Conservation (phyloP, 371 early-diverging fungal genomes). For the Mucor piriformis region DNA sequence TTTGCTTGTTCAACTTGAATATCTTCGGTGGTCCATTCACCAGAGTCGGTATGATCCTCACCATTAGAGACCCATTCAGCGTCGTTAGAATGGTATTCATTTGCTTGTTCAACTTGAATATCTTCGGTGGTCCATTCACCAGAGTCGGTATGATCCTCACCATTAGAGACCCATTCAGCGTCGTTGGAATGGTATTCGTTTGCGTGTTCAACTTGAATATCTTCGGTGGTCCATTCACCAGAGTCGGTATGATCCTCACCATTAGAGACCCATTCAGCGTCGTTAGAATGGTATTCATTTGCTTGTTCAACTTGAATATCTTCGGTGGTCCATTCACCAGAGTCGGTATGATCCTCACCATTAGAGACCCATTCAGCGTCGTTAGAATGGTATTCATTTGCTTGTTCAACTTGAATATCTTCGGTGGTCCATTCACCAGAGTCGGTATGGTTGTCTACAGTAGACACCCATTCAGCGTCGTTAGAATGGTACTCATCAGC, state of each 20-base stretch:
- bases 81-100: background rate
- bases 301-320: slow-evolving; percentile 1
- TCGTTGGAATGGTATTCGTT: background rate
- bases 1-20: slow-evolving; percentile 19
- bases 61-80: slow-evolving; percentile 14
- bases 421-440: slow-evolving; percentile 16
- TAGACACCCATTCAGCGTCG: slow-evolving; percentile 12
- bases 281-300: background rate
- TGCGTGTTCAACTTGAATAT: background rate
- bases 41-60: slow-evolving; percentile 1
- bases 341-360: background rate
- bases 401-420: slow-evolving; percentile 15
- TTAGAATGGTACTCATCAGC: background rate
- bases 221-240: slow-evolving; percentile 14
- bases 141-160: slow-evolving; percentile 4
- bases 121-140: slow-evolving; percentile 16
- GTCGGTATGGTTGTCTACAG: background rate
- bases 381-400: background rate
- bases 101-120: slow-evolving; percentile 10
- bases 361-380: slow-evolving; percentile 5
- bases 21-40: slow-evolving; percentile 17
- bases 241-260: background rate
- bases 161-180: slow-evolving; percentile 12
- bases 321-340: slow-evolving; percentile 12
- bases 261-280: slow-evolving; percentile 5